phyloP scores from a whole-genome alignment of 2,329 filamentous ascomycete species.

The Verticillium zaregamsianum region DNA sequence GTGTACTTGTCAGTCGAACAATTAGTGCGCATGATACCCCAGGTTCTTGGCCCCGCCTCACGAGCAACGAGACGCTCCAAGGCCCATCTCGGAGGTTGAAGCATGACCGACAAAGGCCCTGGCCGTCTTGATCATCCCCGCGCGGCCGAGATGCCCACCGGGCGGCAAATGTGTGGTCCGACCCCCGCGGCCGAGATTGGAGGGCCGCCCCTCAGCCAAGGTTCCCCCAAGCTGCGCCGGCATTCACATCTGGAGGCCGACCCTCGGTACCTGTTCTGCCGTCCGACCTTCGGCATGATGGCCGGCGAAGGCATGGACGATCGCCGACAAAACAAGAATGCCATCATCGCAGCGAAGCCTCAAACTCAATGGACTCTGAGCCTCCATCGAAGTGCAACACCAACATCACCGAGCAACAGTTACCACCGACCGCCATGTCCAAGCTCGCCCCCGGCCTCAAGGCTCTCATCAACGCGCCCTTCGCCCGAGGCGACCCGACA shows the following conservation, averaged over 20 bases:
- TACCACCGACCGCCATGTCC: conserved; percentile 48
- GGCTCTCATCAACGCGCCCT: conserved; percentile 66
- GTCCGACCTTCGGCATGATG: background rate
- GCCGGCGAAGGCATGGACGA: background rate
- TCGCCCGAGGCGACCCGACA: conserved; percentile 61
- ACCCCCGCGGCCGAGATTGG: background rate
- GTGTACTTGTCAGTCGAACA: background rate
- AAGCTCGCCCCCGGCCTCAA: conserved; percentile 71
- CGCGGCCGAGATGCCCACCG: background rate
- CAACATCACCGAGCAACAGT: background rate
- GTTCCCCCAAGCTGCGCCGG: background rate
- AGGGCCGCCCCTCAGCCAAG: background rate
- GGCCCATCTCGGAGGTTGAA: background rate
- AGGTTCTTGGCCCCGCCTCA: background rate
- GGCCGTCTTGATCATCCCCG: background rate
- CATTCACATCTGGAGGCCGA: background rate
- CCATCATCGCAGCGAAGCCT: background rate
- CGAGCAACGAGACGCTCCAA: background rate
- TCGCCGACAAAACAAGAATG: background rate
- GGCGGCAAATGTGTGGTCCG: background rate
- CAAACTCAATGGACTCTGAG: background rate
- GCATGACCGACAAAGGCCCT: background rate
- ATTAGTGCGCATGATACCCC: background rate
- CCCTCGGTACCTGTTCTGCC: background rate
- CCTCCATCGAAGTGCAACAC: background rate